Percentiles rank a stretch among this genome's conserved stretches.
Evolutionary conservation across 495 filamentous ascomycete species (phyloP).

Genomic region (Penicillium psychrofluorescens): DNA sequence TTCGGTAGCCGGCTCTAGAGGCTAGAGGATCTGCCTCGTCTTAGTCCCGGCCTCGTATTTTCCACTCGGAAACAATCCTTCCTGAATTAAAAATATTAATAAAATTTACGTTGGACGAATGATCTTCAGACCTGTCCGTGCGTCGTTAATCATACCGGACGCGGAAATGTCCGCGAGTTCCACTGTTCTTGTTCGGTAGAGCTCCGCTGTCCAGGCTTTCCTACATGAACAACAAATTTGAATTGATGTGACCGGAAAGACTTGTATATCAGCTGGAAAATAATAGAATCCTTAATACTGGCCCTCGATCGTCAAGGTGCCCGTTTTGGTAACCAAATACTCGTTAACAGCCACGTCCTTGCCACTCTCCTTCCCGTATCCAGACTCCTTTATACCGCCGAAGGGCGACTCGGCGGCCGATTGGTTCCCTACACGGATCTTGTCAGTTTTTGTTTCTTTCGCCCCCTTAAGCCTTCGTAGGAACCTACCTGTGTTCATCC

Average conservation of each 20-base stretch:
- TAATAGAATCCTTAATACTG: slow-evolving; percentile 32
- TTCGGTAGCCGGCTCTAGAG: no score
- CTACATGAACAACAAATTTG: no score
- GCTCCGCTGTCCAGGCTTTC: background rate
- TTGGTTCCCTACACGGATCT: slow-evolving; percentile 38
- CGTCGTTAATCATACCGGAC: slow-evolving; percentile 9
- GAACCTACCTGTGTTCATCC: slow-evolving; percentile 54
- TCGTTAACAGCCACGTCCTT: slow-evolving; percentile 65
- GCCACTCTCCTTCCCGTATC: slow-evolving; percentile 70
- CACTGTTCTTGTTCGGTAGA: background rate
- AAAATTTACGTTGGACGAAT: no score
- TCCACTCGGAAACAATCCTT: no score
- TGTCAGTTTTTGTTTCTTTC: background rate
- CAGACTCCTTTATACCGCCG: slow-evolving; percentile 69
- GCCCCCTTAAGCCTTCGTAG: background rate
- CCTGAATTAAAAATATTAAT: no score
- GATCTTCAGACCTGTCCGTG: background rate
- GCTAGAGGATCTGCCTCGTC: no score
- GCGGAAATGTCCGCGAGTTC: slow-evolving; percentile 11
- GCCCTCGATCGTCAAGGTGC: slow-evolving; percentile 55
- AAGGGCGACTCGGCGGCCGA: slow-evolving; percentile 68
- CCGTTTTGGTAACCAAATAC: slow-evolving; percentile 67
- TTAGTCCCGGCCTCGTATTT: no score
- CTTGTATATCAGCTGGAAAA: no score
- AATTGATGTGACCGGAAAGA: no score